Base-by-base conservation (phyloP, 108 stramenopile genomes). In the Stephanodiscus triporus region DNA sequence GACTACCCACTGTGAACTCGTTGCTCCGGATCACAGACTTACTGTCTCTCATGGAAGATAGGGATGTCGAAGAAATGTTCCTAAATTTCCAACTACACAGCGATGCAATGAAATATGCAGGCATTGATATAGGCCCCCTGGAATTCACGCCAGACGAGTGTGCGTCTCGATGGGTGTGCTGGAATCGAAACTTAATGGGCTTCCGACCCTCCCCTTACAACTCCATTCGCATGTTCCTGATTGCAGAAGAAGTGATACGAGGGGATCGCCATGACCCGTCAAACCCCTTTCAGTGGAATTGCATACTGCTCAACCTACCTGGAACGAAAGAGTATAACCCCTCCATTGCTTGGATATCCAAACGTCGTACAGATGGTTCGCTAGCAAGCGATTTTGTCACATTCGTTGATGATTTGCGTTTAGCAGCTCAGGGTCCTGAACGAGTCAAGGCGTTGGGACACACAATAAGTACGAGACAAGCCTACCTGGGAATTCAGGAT, bases 401-500 rank as follows among this genome's bases (percentile, higher is more conserved):
- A 2, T 86, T 73, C 57, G 66, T 86, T 13, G 85, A 86, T 69
- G 82, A 86, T 49, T 26, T 70, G 23, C 62, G 79, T 13, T 19
- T 71, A 6, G 45, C 63, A 17, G 78, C 65, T 20, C 60, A 56
- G 5, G 47, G 65, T 4, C 71, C 38, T 42, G 49, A 75, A n/a
- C 3, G 60, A 20, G 24, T 49, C 1, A 75, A 68, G 61, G 17
- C 32, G 7, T 67, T 54, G 9, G 62, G 43, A 26, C 69, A 70
- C 42, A 42, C 27, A 7, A 17, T 78, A 24, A 70, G 51, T 2
- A 37, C 53, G 8, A 66, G 26, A 30, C 50, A 66, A 34, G 43
- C 19, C 43, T 66, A 67, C 40, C 60, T 76, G 1, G 86, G 83
- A 14, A 23, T 82, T n/a, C 83, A 84, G 40, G 86, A 87, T 70